Evolutionary conservation across 169 alveolate species (phyloP).

Genomic region (Cryptosporidium meleagridis): DNA sequence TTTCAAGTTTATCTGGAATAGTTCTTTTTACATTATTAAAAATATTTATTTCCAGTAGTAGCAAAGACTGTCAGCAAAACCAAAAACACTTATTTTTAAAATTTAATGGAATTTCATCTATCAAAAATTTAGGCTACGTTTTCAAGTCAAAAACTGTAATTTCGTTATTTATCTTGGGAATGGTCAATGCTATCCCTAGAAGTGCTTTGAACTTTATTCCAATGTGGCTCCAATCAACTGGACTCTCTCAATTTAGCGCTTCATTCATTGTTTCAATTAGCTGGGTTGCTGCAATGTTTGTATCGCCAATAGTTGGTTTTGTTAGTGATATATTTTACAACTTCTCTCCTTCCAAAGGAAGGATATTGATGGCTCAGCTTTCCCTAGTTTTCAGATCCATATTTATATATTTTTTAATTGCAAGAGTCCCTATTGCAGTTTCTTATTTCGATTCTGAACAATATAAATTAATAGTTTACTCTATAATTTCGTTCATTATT

Average conservation of each 20-base stretch:
- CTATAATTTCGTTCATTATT: constrained; percentile 33
- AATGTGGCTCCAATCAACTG: constrained; percentile 66
- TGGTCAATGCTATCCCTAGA: constrained; percentile 71
- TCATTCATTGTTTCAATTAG: constrained; percentile 60
- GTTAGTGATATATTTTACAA: constrained; percentile 46
- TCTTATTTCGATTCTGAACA: constrained; percentile 7
- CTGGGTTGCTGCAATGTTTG: constrained; percentile 60
- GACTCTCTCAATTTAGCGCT: constrained; percentile 53
- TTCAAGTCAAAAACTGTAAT: constrained; percentile 34
- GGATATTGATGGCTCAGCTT: constrained; percentile 59
- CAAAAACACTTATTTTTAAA: not conserved
- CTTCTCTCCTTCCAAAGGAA: constrained; percentile 57
- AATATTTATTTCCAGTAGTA: not conserved
- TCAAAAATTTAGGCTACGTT: constrained; percentile 15
- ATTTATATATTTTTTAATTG: constrained; percentile 11
- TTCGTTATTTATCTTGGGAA: constrained; percentile 37
- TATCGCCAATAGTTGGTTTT: constrained; percentile 60
- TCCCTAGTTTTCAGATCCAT: constrained; percentile 51
- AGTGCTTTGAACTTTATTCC: constrained; percentile 53
- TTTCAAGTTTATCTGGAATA: constrained; percentile 29
- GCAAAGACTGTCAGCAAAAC: not conserved
- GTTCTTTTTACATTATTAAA: constrained; percentile 5
- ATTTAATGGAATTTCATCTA: constrained; percentile 7
- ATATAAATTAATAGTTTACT: not conserved
- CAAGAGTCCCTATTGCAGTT: constrained; percentile 13